A percentile compares a stretch with the other conserved stretches of the same genome.
Evolutionary conservation across 495 filamentous ascomycete species (phyloP).

Genomic region (Aspergillus biplanus): DNA sequence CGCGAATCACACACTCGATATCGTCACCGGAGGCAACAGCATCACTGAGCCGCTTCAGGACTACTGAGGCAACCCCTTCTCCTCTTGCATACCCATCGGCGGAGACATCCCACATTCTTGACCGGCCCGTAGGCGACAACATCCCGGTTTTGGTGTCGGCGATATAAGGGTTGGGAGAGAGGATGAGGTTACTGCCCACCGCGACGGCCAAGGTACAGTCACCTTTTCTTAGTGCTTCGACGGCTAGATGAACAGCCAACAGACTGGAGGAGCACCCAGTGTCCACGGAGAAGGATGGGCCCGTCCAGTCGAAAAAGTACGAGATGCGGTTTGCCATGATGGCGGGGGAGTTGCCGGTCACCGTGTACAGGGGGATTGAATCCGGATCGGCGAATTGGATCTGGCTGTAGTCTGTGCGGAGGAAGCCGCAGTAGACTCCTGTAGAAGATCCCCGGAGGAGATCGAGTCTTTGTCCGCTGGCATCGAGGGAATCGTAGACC

Average conservation of each 20-base stretch:
- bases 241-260: slow-evolving; percentile 44
- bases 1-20: slow-evolving; percentile 33
- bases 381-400: slow-evolving; percentile 47
- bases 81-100: slow-evolving; percentile 52
- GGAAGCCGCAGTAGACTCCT: slow-evolving; percentile 46
- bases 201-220: slow-evolving; percentile 44
- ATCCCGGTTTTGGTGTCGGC: slow-evolving; percentile 23
- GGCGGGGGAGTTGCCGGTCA: slow-evolving; percentile 52
- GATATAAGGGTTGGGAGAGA: slow-evolving; percentile 32
- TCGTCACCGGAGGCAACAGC: slow-evolving; percentile 31
- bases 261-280: slow-evolving; percentile 61
- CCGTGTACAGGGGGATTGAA: slow-evolving; percentile 47
- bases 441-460: slow-evolving; percentile 44
- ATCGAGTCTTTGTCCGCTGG: slow-evolving; percentile 39
- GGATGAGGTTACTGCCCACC: slow-evolving; percentile 43
- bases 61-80: slow-evolving; percentile 44
- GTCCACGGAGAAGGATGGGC: slow-evolving; percentile 58
- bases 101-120: slow-evolving; percentile 43
- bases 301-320: slow-evolving; percentile 60
- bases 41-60: slow-evolving; percentile 41
- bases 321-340: slow-evolving; percentile 58
- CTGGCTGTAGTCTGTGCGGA: slow-evolving; percentile 45
- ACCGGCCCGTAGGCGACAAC: slow-evolving; percentile 38
- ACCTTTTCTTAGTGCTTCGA: slow-evolving; percentile 44
- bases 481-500: slow-evolving; percentile 62